Conservation (phyloP, 306 rosid genomes). For the Casuarina cunninghamiana region DNA sequence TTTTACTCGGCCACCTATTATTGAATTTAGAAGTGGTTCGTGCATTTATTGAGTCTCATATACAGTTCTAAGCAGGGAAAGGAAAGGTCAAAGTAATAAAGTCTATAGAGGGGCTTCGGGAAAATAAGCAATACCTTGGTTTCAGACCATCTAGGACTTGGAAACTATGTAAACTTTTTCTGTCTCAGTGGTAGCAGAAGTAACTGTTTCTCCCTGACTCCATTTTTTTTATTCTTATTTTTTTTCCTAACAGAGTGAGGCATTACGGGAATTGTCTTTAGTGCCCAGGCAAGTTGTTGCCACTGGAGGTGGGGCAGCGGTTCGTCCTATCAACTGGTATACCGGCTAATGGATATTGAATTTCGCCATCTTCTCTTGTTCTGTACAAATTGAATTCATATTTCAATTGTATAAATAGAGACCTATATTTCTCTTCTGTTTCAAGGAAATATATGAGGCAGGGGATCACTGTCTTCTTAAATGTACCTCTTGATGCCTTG, state of each 20-base stretch:
- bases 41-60: neutral
- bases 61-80: neutral
- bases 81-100: neutral
- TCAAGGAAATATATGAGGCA: conserved; percentile 27
- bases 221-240: neutral
- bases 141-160: neutral
- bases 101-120: neutral
- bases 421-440: neutral
- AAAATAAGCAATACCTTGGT: neutral
- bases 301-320: conserved; percentile 31
- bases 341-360: neutral
- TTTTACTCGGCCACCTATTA: neutral
- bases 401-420: neutral
- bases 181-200: too few species aligned
- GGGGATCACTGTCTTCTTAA: conserved; percentile 26
- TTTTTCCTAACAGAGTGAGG: conserved; percentile 21
- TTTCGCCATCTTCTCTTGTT: neutral
- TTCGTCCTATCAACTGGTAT: conserved; percentile 27
- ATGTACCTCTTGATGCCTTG: conserved; percentile 33
- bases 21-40: neutral
- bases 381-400: neutral
- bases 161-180: neutral
- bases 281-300: conserved; percentile 21
- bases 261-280: conserved; percentile 21
- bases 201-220: neutral